phyloP scores from a whole-genome alignment of 1,139 yeast species.

The Geotrichum siamense region DNA sequence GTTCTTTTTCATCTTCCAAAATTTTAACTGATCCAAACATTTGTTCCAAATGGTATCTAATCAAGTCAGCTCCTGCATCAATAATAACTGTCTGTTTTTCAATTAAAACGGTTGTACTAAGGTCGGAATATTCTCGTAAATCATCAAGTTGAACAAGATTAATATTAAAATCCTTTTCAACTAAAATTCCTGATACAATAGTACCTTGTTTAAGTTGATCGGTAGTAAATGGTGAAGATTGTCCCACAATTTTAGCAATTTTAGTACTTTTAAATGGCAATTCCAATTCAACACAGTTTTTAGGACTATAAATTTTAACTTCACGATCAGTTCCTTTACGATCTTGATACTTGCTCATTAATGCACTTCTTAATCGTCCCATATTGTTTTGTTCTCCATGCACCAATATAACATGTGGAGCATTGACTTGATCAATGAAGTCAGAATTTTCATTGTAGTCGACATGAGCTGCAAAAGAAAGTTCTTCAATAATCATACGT shows the following conservation, averaged over 20 bases:
- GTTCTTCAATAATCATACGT: slow-evolving; percentile 82
- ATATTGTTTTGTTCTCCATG: slow-evolving; percentile 98
- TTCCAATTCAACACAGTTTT: slow-evolving; percentile 75
- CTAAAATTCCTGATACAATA: slow-evolving; percentile 76
- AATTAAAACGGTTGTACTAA: slow-evolving; percentile 76
- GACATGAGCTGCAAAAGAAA: slow-evolving; percentile 98
- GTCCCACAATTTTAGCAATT: slow-evolving; percentile 64
- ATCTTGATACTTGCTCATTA: slow-evolving; percentile 75
- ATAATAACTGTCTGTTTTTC: slow-evolving; percentile 75
- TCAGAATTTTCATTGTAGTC: slow-evolving; percentile 90
- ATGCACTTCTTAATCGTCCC: slow-evolving; percentile 93
- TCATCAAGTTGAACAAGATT: slow-evolving; percentile 77
- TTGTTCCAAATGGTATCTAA: slow-evolving; percentile 85
- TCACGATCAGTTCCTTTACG: slow-evolving; percentile 84
- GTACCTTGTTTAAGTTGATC: slow-evolving; percentile 34
- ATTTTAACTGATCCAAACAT: slow-evolving; percentile 87
- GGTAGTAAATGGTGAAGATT: slow-evolving; percentile 5
- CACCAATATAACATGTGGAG: slow-evolving; percentile 70
- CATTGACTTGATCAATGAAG: slow-evolving; percentile 81
- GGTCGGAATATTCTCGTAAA: slow-evolving; percentile 78
- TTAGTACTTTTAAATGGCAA: slow-evolving; percentile 77
- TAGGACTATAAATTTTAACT: slow-evolving; percentile 87
- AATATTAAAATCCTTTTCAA: slow-evolving; percentile 84
- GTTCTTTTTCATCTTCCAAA: slow-evolving; percentile 46
- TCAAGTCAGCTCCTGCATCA: slow-evolving; percentile 70